These are phyloP conservation scores for Pleurotus giganteus DNA, from an alignment of 768 basidiomycete species.

Conservation along the genomic window DNA sequence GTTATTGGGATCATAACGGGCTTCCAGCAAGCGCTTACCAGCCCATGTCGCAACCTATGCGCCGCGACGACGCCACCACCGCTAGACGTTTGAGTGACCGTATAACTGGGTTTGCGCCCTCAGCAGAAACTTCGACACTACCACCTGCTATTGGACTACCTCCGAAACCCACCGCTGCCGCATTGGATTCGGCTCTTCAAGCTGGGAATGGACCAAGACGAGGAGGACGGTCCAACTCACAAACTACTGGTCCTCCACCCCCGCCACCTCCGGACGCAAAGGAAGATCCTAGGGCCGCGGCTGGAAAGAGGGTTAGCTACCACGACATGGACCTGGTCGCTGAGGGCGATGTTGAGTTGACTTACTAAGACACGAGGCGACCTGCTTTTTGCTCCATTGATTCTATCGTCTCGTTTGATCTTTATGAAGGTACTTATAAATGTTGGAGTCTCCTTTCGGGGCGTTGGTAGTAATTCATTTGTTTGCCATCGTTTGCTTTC, in stretches of 20 bases:
- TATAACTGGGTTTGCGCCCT: slow-evolving; percentile 72
- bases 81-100: slow-evolving; percentile 75
- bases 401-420: background rate
- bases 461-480: background rate
- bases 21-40: slow-evolving; percentile 37
- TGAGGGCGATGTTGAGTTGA: slow-evolving; percentile 50
- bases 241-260: slow-evolving; percentile 55
- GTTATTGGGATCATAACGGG: slow-evolving; percentile 42
- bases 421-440: background rate
- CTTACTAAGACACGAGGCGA: slow-evolving; percentile 23
- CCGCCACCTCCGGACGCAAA: slow-evolving; percentile 87
- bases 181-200: slow-evolving; percentile 49
- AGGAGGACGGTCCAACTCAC: slow-evolving; percentile 34
- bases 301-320: slow-evolving; percentile 88
- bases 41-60: slow-evolving; percentile 38
- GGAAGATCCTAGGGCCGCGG: slow-evolving; percentile 89
- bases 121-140: slow-evolving; percentile 36
- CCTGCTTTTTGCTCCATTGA: background rate
- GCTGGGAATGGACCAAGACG: slow-evolving; percentile 43
- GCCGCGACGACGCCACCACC: slow-evolving; percentile 58
- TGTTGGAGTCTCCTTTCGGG: background rate
- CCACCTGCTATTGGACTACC: slow-evolving; percentile 75
- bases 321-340: slow-evolving; percentile 95
- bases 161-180: slow-evolving; percentile 66
- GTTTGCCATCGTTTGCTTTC: slow-evolving; percentile 5